phyloP scores from a whole-genome alignment of 129 eudicot genomes.

The Flaveria robusta region DNA sequence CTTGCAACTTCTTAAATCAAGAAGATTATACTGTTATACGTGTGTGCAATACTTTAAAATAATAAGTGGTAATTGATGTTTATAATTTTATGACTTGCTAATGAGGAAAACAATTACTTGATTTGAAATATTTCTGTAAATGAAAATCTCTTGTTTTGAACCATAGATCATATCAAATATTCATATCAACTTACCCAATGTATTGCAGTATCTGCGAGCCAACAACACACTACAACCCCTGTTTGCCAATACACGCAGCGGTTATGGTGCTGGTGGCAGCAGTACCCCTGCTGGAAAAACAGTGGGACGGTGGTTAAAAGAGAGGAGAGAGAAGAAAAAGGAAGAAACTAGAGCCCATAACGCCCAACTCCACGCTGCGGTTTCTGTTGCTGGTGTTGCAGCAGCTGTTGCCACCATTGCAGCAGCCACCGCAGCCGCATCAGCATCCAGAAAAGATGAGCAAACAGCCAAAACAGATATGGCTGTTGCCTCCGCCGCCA shows the following conservation, averaged over 20 bases:
- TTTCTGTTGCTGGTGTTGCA: constrained; percentile 92
- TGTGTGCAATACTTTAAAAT: no score
- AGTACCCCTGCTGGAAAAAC: constrained; percentile 86
- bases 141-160: neutral
- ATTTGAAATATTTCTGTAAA: neutral
- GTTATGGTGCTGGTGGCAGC: constrained; percentile 58
- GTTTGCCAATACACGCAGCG: constrained; percentile 58
- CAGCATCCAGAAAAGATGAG: constrained; percentile 72
- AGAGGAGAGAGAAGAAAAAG: constrained; percentile 87
- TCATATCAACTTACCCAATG: constrained; percentile 10
- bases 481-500: constrained; percentile 99
- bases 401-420: constrained; percentile 95
- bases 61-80: no score
- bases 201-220: constrained; percentile 71
- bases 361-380: constrained; percentile 92
- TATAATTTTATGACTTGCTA: neutral
- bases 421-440: constrained; percentile 86
- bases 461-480: constrained; percentile 87
- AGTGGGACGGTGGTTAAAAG: constrained; percentile 92
- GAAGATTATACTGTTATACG: no score
- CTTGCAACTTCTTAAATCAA: no score
- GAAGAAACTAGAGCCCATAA: constrained; percentile 91
- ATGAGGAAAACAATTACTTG: neutral
- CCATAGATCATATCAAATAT: neutral
- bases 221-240: constrained; percentile 87